Evolutionary conservation across 1,284 basidiomycete species (phyloP).

Genomic region (Ceratorhiza oryzae-sativae): DNA sequence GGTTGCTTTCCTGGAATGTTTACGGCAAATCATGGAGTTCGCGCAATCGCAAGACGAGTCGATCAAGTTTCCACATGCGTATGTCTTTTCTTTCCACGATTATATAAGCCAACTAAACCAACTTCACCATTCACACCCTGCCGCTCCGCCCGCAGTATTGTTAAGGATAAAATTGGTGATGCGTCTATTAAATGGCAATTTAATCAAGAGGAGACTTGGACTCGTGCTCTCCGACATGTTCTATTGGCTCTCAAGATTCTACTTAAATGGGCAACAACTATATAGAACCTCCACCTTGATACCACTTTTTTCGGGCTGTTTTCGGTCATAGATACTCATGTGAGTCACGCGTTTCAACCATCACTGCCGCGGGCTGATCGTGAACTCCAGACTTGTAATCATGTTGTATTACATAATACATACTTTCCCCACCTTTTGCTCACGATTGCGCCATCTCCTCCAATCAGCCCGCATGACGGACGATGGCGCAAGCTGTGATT

Average conservation of each 20-base stretch:
- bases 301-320: background rate
- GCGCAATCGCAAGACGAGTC: slow-evolving; percentile 74
- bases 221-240: slow-evolving; percentile 89
- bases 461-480: background rate
- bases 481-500: slow-evolving; percentile 29
- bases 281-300: slow-evolving; percentile 11
- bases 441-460: slow-evolving; percentile 23
- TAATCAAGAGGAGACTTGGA: slow-evolving; percentile 96
- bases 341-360: background rate
- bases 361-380: background rate
- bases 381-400: slow-evolving; percentile 1
- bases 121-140: slow-evolving; percentile 18
- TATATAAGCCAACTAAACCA: too few relatives aligned
- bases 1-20: slow-evolving; percentile 93
- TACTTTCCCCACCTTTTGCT: background rate
- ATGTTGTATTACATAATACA: slow-evolving; percentile 19
- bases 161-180: slow-evolving; percentile 95
- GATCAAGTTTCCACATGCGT: slow-evolving; percentile 87
- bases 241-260: slow-evolving; percentile 87
- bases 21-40: slow-evolving; percentile 88
- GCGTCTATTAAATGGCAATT: slow-evolving; percentile 94
- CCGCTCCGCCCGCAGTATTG: slow-evolving; percentile 63
- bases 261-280: slow-evolving; percentile 80
- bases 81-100: slow-evolving; percentile 56
- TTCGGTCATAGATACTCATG: background rate